Evolutionary conservation across 768 basidiomycete species (phyloP).

Genomic region (Leccinellum rugosiceps): DNA sequence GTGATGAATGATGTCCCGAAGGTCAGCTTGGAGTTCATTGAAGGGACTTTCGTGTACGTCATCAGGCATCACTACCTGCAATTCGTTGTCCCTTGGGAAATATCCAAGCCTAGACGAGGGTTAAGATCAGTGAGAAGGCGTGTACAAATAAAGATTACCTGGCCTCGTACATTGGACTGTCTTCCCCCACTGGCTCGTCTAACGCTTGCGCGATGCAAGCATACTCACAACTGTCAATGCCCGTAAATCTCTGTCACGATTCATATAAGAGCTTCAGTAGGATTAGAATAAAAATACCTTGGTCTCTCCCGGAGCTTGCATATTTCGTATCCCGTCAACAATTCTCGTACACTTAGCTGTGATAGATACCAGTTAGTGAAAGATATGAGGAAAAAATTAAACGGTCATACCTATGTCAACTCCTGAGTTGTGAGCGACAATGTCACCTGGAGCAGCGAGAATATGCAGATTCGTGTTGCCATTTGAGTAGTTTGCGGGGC

Average conservation of each 20-base stretch:
- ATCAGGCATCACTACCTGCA: not conserved
- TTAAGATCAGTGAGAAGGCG: not conserved
- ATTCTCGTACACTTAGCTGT: not conserved
- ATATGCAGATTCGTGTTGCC: too few relatives aligned
- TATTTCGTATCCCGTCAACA: not conserved
- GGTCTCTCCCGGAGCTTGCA: not conserved
- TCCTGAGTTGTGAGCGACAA: too few relatives aligned
- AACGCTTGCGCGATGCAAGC: not conserved
- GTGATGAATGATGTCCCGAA: not conserved
- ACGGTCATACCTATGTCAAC: too few relatives aligned
- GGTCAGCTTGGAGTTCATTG: not conserved
- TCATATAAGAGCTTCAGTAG: too few relatives aligned
- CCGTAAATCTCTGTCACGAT: not conserved
- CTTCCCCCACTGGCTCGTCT: not conserved
- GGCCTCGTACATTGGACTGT: too few relatives aligned
- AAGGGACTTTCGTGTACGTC: not conserved
- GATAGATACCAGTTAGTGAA: not conserved
- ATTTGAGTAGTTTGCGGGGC: too few relatives aligned
- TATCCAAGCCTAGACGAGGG: not conserved
- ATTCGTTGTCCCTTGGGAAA: not conserved
- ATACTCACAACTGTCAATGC: not conserved
- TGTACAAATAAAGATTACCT: not conserved
- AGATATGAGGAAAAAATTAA: too few relatives aligned
- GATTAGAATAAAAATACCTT: not conserved
- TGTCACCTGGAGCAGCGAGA: too few relatives aligned